These are phyloP conservation scores for Penicillium capsulatum DNA, from an alignment of 2,329 filamentous ascomycete species.

Conservation along the genomic window DNA sequence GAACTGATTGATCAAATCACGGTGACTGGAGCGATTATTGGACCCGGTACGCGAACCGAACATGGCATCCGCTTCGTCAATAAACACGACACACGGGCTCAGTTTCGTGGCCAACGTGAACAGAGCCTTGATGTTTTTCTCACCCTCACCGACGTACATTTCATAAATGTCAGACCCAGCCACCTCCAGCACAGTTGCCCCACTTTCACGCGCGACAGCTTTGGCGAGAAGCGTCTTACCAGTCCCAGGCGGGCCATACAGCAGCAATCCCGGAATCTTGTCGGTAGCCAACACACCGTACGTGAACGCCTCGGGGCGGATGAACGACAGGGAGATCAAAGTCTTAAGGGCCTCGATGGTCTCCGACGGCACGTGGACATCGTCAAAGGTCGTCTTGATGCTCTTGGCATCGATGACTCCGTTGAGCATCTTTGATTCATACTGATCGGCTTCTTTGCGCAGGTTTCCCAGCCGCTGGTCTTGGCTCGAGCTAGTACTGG, in stretches of 20 bases:
- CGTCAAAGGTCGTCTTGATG: constrained; percentile 80
- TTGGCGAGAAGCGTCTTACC: constrained; percentile 63
- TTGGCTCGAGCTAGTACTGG: constrained; percentile 28
- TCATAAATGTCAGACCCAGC: constrained; percentile 89
- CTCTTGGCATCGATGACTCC: constrained; percentile 78
- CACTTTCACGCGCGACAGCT: constrained; percentile 60
- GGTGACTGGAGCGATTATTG: constrained; percentile 65
- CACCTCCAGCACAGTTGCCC: constrained; percentile 73
- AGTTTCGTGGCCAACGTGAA: constrained; percentile 90
- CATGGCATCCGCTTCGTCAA: constrained; percentile 93
- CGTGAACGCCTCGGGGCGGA: constrained; percentile 88
- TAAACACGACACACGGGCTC: constrained; percentile 88
- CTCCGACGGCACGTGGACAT: constrained; percentile 76
- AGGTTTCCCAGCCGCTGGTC: constrained; percentile 47
- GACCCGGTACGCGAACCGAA: constrained; percentile 68
- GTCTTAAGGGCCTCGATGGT: constrained; percentile 85
- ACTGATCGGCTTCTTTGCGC: constrained; percentile 60
- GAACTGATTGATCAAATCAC: constrained; percentile 95
- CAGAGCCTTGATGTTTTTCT: constrained; percentile 91
- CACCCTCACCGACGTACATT: constrained; percentile 92
- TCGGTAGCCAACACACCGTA: constrained; percentile 91
- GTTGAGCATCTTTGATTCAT: constrained; percentile 77
- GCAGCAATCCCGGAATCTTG: constrained; percentile 80
- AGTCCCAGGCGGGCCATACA: constrained; percentile 76
- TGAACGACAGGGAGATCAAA: constrained; percentile 78